Conservation (phyloP, 129 eudicot genomes). For the Centella asiatica region DNA sequence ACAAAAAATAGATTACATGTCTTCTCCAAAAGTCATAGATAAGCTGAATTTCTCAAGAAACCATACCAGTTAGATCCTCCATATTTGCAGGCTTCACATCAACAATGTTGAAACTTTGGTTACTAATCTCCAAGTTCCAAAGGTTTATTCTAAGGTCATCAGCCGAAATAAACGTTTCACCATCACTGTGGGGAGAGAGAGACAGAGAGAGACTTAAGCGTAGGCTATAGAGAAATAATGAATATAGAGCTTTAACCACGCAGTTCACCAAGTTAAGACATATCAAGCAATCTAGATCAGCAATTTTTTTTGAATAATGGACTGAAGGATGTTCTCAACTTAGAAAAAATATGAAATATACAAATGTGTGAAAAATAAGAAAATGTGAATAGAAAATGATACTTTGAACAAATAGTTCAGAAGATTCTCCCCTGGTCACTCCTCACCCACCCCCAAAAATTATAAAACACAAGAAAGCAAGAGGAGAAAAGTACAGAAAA, state of each 20-base stretch:
- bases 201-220: not conserved
- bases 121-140: constrained; percentile 95
- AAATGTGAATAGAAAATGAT: not conserved
- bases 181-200: constrained; percentile 47
- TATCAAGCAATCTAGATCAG: not conserved
- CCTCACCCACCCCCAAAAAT: no score
- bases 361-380: not conserved
- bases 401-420: not conserved
- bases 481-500: not conserved
- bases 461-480: not conserved
- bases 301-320: no score
- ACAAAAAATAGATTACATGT: constrained; percentile 4
- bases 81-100: constrained; percentile 88
- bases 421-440: not conserved
- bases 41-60: not conserved
- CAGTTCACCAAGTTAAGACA: not conserved
- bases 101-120: constrained; percentile 92
- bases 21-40: not conserved
- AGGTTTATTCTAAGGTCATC: constrained; percentile 97
- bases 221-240: not conserved
- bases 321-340: no score
- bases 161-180: constrained; percentile 96
- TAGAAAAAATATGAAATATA: not conserved
- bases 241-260: not conserved
- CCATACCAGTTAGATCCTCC: constrained; percentile 96